A percentile compares a stretch with the other conserved stretches of the same genome.
Evolutionary conservation across 2,329 filamentous ascomycete genomes (phyloP).

Genomic region (Colletotrichum noveboracense): DNA sequence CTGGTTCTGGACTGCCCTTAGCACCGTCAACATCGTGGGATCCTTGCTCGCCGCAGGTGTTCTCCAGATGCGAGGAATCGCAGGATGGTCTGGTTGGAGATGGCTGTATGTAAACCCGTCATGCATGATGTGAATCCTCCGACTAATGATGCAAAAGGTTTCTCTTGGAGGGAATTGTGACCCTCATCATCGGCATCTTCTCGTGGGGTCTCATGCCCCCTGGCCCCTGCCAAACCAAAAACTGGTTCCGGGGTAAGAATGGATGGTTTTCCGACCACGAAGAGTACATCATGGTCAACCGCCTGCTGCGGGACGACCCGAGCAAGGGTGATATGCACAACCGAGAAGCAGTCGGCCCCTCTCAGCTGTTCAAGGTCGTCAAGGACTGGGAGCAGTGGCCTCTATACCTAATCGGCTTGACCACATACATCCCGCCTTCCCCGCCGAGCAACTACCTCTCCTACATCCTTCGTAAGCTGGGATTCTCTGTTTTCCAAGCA

Average conservation of each 20-base stretch:
- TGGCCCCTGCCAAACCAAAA: slow-evolving; percentile 54
- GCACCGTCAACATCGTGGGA: slow-evolving; percentile 34
- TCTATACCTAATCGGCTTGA: slow-evolving; percentile 58
- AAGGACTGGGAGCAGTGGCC: slow-evolving; percentile 68
- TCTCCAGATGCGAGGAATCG: slow-evolving; percentile 39
- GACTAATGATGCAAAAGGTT: slow-evolving; percentile 34
- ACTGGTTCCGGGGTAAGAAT: slow-evolving; percentile 60
- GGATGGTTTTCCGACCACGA: slow-evolving; percentile 69
- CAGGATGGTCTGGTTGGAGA: slow-evolving; percentile 43
- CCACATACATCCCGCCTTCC: slow-evolving; percentile 44
- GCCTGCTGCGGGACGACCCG: slow-evolving; percentile 64
- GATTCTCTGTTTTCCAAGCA: slow-evolving; percentile 49
- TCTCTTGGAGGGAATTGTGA: slow-evolving; percentile 54
- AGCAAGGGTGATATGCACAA: slow-evolving; percentile 68
- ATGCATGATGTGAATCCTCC: neutral
- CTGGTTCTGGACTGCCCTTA: slow-evolving; percentile 34
- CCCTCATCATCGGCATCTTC: slow-evolving; percentile 46
- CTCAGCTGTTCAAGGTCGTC: slow-evolving; percentile 53
- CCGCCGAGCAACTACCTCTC: slow-evolving; percentile 51
- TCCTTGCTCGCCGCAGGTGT: slow-evolving; percentile 53
- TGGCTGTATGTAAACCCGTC: slow-evolving; percentile 37
- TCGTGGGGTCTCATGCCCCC: slow-evolving; percentile 52
- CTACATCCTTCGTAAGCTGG: slow-evolving; percentile 46
- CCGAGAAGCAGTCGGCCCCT: slow-evolving; percentile 48
- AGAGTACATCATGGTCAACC: slow-evolving; percentile 67